These are phyloP conservation scores for Rhodofomes roseus DNA, from an alignment of 1,284 basidiomycete genomes.

Conservation along the genomic window DNA sequence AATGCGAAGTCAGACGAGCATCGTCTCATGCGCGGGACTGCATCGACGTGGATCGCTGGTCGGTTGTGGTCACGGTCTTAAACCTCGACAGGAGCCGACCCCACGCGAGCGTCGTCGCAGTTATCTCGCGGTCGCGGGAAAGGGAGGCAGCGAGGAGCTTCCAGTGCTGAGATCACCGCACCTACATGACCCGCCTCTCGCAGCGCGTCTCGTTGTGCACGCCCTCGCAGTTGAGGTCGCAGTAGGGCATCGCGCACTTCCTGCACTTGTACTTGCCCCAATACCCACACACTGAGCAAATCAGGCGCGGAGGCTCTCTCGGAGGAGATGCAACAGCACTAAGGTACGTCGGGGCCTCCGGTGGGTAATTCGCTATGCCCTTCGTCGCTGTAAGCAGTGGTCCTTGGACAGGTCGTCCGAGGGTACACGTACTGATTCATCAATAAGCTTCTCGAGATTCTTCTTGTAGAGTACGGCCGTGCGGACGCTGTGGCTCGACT, in stretches of 20 bases:
- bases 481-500: constrained; percentile 76
- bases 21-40: too few species aligned
- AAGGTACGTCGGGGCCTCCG: constrained; percentile 53
- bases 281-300: constrained; percentile 70
- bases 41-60: too few species aligned
- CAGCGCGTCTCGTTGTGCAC: constrained; percentile 62
- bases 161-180: too few species aligned
- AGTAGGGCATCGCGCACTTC: constrained; percentile 56
- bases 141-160: too few species aligned
- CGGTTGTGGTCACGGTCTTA: too few species aligned
- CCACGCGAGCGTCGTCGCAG: too few species aligned
- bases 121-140: too few species aligned
- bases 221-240: constrained; percentile 50
- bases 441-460: constrained; percentile 62
- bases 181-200: constrained; percentile 42
- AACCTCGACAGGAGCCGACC: too few species aligned
- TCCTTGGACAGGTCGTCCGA: background rate
- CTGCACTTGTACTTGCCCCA: constrained; percentile 62
- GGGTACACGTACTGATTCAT: constrained; percentile 63
- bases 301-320: constrained; percentile 44
- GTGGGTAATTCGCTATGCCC: constrained; percentile 55
- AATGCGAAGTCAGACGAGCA: too few species aligned
- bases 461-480: constrained; percentile 78
- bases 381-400: constrained; percentile 23
- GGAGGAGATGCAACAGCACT: constrained; percentile 49